Base-by-base conservation (phyloP, 352 stramenopile species). In the Pythium apleroticum region DNA sequence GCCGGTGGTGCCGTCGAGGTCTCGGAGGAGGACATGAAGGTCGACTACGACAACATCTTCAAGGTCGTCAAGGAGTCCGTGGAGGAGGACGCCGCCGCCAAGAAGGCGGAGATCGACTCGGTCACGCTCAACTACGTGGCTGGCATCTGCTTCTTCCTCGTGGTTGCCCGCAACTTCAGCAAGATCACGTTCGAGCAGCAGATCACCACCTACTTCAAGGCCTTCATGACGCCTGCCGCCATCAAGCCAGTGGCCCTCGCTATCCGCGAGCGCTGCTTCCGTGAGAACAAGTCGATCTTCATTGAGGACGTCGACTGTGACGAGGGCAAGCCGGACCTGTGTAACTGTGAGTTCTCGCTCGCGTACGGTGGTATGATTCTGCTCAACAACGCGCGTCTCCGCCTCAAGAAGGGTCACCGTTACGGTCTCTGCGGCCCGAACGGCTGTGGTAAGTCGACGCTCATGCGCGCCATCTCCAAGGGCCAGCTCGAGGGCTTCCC, bases 301-400 rank as follows among this genome's bases (percentile, higher is more conserved):
- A 95, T 96, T 57, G 96, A 99, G 62, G 96, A 98, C 57, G 92
- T 99, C 11, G 84, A 99, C 75, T 98, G 97, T 41, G 97, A 99
- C 33, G 95, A 98, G 66, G 95, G 97, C 78, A 94, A 97, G 57
- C 96, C 98, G 41, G 94, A 99, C 73, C 82, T 99, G 8, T 99
- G 97, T 77, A 98, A 99, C 90, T 99, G 97, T 73, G 93, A 98
- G 74, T 99, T 99, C 80, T 99, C 97, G 65, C 89, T 99, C 53
- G 97, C 97, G 7, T 96, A 97, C 75, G 90, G 88, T 86, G 91
- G 92, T 76, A 96, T 96, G 79, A 95, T 96, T 65, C 66, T 98
- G 66, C 75, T 98, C 28, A 95, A 96, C 75, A 93, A 95, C 73
- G 91, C 91, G 7, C 89, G 93, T 66, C 84, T 98, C 61, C 89